Percentiles rank a stretch among this genome's conserved stretches.
Evolutionary conservation across 139 green algal species (phyloP).

Genomic region (Chlorella sp.): DNA sequence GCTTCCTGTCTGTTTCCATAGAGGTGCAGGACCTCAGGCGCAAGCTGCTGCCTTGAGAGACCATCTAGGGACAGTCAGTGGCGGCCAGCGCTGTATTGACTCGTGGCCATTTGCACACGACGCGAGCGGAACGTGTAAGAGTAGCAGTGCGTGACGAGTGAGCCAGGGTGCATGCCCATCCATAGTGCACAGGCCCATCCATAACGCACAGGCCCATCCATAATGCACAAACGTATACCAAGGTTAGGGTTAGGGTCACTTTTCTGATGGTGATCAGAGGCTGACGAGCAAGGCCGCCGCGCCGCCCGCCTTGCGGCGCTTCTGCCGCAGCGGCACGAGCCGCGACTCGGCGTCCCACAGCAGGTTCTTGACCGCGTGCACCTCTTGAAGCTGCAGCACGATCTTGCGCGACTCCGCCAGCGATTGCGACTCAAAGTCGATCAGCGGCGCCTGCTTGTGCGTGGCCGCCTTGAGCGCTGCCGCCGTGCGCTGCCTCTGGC

Average conservation of each 20-base stretch:
- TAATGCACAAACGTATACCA: background rate
- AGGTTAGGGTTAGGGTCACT: too few relatives aligned
- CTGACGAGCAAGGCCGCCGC: background rate
- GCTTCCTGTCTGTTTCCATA: slow-evolving; percentile 14
- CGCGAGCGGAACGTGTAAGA: too few relatives aligned
- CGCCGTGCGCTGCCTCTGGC: background rate
- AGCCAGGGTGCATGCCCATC: too few relatives aligned
- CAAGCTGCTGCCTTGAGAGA: slow-evolving; percentile 1
- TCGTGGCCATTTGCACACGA: too few relatives aligned
- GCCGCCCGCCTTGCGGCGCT: background rate
- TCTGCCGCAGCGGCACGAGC: background rate
- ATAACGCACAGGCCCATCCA: background rate
- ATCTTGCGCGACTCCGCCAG: background rate
- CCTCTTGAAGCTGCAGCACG: background rate
- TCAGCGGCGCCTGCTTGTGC: background rate
- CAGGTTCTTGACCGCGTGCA: background rate
- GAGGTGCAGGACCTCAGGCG: background rate
- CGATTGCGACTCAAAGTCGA: background rate
- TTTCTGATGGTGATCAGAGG: background rate
- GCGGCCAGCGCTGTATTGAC: too few relatives aligned
- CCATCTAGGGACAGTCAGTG: too few relatives aligned
- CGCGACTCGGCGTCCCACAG: background rate
- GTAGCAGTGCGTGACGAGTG: too few relatives aligned
- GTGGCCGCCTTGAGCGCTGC: background rate
- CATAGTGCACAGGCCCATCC: background rate